Conservation (phyloP, 148 eudicot genomes). For the Arctostaphylos glauca region DNA sequence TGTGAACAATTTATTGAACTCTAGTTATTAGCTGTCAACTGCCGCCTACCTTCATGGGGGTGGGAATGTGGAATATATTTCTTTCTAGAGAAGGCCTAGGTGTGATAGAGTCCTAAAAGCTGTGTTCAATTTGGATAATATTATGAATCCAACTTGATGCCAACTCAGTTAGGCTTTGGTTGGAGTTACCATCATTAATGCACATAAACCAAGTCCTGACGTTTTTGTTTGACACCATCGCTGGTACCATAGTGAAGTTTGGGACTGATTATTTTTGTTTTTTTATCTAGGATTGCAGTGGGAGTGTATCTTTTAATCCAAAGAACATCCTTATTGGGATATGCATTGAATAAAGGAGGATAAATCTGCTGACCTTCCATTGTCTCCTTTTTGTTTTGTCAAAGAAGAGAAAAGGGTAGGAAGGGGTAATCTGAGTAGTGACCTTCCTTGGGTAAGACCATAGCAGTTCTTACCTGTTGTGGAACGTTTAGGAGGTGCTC, state of each 20-base stretch:
- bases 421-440: no score
- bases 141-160: background rate
- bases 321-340: background rate
- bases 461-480: no score
- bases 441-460: no score
- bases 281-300: background rate
- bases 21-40: background rate
- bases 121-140: background rate
- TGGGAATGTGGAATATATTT: background rate
- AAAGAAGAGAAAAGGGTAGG: no score
- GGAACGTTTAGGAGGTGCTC: no score
- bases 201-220: background rate
- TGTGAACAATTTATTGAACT: background rate
- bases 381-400: no score
- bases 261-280: background rate
- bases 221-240: background rate
- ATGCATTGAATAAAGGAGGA: background rate
- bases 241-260: background rate
- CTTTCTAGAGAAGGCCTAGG: background rate
- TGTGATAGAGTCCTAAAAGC: constrained; percentile 4
- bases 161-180: background rate
- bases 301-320: background rate
- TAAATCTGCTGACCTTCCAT: background rate
- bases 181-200: background rate
- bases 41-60: background rate